These are phyloP conservation scores for Pseudopyrenochaeta lycopersici DNA, from an alignment of 2,329 filamentous ascomycete genomes.

Conservation along the genomic window DNA sequence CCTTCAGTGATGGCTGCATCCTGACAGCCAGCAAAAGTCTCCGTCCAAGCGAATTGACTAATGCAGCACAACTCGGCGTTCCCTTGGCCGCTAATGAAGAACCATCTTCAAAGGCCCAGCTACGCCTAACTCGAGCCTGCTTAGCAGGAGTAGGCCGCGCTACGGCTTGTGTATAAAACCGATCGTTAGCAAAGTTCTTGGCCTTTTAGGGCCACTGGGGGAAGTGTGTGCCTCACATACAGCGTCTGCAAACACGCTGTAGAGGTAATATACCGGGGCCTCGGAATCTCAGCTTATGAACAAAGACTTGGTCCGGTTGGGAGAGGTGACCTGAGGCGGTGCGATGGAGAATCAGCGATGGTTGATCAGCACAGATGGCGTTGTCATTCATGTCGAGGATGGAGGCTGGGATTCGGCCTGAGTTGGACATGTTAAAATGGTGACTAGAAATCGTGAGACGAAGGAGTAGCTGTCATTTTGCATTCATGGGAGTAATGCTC, in stretches of 20 bases:
- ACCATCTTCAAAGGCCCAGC: not conserved
- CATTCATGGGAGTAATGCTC: not conserved
- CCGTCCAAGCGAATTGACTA: not conserved
- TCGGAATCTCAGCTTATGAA: not conserved
- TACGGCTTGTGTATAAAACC: not conserved
- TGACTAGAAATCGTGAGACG: constrained; percentile 14
- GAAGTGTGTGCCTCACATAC: not conserved
- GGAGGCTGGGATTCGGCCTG: not conserved
- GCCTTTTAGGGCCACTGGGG: not conserved
- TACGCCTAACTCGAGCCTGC: not conserved
- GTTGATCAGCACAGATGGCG: not conserved
- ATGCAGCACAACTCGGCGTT: not conserved
- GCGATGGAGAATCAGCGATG: not conserved
- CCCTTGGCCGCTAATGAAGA: not conserved
- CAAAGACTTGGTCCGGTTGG: not conserved
- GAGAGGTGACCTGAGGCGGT: constrained; percentile 1
- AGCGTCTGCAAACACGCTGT: not conserved
- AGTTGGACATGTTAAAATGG: constrained; percentile 1
- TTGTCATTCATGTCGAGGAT: constrained; percentile 3
- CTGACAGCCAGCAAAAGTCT: not conserved
- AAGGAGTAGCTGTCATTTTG: constrained; percentile 2
- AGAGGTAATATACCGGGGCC: not conserved
- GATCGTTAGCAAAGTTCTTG: not conserved
- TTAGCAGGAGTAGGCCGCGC: not conserved
- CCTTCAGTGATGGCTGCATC: not conserved